These are phyloP conservation scores for Rhizopogon vinicolor DNA, from an alignment of 768 basidiomycete species.

Conservation along the genomic window DNA sequence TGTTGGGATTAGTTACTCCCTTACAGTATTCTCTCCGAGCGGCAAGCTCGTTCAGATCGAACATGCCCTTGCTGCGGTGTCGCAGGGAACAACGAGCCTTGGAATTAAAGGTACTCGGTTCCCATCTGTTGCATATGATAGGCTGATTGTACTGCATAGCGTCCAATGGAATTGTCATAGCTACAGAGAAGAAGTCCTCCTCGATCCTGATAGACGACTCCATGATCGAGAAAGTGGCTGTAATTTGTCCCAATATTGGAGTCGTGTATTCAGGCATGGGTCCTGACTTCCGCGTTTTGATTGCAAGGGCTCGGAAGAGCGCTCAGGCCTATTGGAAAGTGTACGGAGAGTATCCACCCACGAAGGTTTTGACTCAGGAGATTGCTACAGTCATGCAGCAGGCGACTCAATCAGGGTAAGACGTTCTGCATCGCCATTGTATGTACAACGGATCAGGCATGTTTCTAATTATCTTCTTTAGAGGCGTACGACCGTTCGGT, in stretches of 20 bases:
- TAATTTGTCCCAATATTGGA: conserved; percentile 98
- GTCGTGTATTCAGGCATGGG: conserved; percentile 99
- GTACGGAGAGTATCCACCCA: conserved; percentile 97
- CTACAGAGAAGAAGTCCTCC: conserved; percentile 98
- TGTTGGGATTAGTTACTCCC: conserved; percentile 71
- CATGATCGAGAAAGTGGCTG: conserved; percentile 95
- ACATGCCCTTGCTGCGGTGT: conserved; percentile 95
- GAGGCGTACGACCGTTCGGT: conserved; percentile 98
- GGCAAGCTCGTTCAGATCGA: conserved; percentile 99
- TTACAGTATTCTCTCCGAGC: conserved; percentile 98
- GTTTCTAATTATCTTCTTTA: conserved; percentile 32
- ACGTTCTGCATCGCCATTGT: conserved; percentile 14
- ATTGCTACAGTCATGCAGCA: conserved; percentile 98
- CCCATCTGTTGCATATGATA: background rate
- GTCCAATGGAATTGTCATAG: conserved; percentile 98
- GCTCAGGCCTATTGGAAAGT: conserved; percentile 99
- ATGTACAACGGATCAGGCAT: conserved; percentile 18
- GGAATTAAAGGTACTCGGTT: conserved; percentile 87
- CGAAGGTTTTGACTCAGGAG: conserved; percentile 93
- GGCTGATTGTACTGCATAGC: conserved; percentile 45
- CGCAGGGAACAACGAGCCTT: conserved; percentile 92
- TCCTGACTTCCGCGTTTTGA: conserved; percentile 93
- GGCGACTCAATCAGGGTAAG: conserved; percentile 96
- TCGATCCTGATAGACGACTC: conserved; percentile 98
- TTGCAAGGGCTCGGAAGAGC: conserved; percentile 92